Conservation (phyloP, 1,284 basidiomycete genomes). For the Ustilago trichophora region DNA sequence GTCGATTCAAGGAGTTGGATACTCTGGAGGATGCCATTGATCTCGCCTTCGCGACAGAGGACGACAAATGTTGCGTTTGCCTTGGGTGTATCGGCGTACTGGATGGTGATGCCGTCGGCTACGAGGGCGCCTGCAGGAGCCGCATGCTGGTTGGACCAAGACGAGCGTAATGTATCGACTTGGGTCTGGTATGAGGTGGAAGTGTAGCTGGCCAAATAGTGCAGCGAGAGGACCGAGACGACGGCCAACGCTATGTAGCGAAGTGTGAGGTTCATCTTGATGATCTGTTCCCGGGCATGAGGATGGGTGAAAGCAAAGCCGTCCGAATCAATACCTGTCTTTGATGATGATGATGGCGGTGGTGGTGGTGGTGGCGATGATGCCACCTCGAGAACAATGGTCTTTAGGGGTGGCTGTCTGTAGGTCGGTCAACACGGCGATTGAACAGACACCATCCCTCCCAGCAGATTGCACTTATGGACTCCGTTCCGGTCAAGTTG, state of each 20-base stretch:
- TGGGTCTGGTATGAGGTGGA: constrained; percentile 27
- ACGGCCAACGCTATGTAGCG: constrained; percentile 30
- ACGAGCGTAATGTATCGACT: constrained; percentile 15
- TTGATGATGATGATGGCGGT: neutral
- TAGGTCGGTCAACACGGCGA: too few relatives aligned
- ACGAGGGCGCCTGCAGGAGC: neutral
- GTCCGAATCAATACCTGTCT: too few relatives aligned
- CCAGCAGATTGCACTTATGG: too few relatives aligned
- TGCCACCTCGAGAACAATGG: neutral
- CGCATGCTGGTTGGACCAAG: constrained; percentile 4
- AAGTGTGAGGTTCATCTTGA: constrained; percentile 22
- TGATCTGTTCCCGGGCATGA: neutral
- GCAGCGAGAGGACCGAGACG: constrained; percentile 23
- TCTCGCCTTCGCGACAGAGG: constrained; percentile 65
- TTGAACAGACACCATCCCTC: neutral
- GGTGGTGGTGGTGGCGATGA: neutral
- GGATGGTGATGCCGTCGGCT: neutral
- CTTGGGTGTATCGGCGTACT: constrained; percentile 38
- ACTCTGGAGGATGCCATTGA: constrained; percentile 54
- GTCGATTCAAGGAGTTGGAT: constrained; percentile 56
- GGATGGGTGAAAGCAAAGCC: too few relatives aligned
- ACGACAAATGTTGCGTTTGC: constrained; percentile 66
- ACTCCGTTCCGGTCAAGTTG: constrained; percentile 5
- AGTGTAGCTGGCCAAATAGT: constrained; percentile 28
- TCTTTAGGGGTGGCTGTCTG: too few relatives aligned